Conservation (phyloP, 148 eudicot genomes). For the Silene latifolia region DNA sequence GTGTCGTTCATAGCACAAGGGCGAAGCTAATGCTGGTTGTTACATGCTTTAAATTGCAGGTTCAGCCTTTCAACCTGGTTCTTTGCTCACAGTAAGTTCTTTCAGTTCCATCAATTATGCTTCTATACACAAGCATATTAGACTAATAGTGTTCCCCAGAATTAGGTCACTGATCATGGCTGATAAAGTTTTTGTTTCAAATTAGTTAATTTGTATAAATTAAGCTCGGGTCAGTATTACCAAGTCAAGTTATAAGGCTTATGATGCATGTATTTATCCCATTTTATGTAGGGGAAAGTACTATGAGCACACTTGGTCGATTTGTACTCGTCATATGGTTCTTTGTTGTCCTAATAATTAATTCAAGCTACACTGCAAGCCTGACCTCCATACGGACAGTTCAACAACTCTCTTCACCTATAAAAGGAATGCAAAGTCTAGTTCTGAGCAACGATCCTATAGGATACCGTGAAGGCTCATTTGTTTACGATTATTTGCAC, state of each 20-base stretch:
- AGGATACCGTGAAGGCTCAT: conserved; percentile 68
- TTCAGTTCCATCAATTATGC: not conserved
- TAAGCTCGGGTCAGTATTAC: not conserved
- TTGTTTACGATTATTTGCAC: conserved; percentile 44
- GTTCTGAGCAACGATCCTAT: conserved; percentile 42
- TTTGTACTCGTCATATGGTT: conserved; percentile 66
- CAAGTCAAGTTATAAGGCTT: not conserved
- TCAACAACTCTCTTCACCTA: conserved; percentile 55
- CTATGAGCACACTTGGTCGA: conserved; percentile 60
- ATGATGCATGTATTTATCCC: not conserved
- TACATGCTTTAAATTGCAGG: conserved; percentile 49
- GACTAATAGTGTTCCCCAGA: too few species aligned
- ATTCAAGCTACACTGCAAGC: conserved; percentile 75
- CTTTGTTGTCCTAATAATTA: conserved; percentile 64
- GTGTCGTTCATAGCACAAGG: conserved; percentile 11
- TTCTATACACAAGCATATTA: not conserved
- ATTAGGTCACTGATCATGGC: not conserved
- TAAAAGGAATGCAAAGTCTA: conserved; percentile 59
- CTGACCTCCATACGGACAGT: conserved; percentile 75
- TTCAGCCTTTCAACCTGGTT: conserved; percentile 79
- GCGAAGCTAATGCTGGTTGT: not conserved
- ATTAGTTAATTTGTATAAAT: not conserved
- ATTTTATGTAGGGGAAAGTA: conserved; percentile 49
- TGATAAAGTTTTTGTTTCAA: not conserved
- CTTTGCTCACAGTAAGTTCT: conserved; percentile 61